Conservation (phyloP, 495 filamentous ascomycete genomes). For the Xylaria nigripes region DNA sequence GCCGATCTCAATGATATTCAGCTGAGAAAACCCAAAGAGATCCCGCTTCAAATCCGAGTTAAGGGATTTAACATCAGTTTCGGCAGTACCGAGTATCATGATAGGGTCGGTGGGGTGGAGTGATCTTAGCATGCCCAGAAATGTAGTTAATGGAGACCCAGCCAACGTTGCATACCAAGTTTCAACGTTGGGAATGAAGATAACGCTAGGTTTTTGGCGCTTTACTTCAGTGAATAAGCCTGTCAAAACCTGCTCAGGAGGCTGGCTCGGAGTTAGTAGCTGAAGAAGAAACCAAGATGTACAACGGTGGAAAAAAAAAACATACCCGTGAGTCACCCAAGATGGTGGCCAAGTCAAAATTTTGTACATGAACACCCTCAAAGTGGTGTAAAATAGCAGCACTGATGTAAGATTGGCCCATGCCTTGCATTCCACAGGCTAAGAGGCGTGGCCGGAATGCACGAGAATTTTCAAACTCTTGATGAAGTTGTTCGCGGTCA, state of each 20-base stretch:
- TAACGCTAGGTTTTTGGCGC: conserved; percentile 89
- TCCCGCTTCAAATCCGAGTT: conserved; percentile 53
- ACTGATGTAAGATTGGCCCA: conserved; percentile 91
- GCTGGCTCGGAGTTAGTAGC: conserved; percentile 35
- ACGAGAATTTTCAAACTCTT: conserved; percentile 82
- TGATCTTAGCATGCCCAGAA: conserved; percentile 65
- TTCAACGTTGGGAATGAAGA: conserved; percentile 86
- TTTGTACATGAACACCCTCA: conserved; percentile 88
- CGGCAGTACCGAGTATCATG: conserved; percentile 73
- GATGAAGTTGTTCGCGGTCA: conserved; percentile 72
- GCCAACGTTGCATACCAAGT: conserved; percentile 59
- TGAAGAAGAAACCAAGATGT: not conserved
- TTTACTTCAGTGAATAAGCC: conserved; percentile 86
- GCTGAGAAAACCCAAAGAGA: conserved; percentile 76
- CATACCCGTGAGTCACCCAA: conserved; percentile 50
- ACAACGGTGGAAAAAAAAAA: conserved; percentile 33
- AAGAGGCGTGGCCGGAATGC: conserved; percentile 84
- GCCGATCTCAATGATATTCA: conserved; percentile 60
- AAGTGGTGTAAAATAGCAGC: conserved; percentile 81
- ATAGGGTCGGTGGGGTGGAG: conserved; percentile 83
- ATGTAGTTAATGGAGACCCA: conserved; percentile 59
- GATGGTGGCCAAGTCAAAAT: conserved; percentile 83
- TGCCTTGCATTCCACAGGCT: conserved; percentile 67
- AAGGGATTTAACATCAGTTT: conserved; percentile 50
- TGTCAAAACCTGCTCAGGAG: conserved; percentile 78